Conservation (phyloP, 2,329 filamentous ascomycete genomes). For the Mollisia scopiformis region DNA sequence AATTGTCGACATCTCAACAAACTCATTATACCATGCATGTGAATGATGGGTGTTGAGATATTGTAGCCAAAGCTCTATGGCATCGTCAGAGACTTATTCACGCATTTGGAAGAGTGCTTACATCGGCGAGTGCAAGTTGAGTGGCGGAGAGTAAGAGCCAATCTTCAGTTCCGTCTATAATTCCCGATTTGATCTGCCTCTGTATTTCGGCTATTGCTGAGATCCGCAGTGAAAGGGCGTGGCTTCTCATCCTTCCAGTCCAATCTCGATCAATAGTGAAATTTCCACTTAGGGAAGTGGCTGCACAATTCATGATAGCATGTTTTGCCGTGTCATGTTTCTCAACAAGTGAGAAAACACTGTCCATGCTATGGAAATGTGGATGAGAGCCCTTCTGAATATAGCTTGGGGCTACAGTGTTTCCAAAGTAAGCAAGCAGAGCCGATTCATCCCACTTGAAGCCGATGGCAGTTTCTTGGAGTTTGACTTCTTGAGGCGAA, state of each 20-base stretch:
- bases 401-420: background rate
- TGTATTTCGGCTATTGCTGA: background rate
- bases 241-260: background rate
- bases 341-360: background rate
- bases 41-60: background rate
- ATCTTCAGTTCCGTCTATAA: slow-evolving; percentile 3
- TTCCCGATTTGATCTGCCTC: background rate
- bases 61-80: background rate
- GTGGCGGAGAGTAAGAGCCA: slow-evolving; percentile 4
- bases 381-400: background rate
- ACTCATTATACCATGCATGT: background rate
- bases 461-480: background rate
- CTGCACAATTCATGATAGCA: background rate
- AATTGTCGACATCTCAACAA: slow-evolving; percentile 1
- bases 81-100: background rate
- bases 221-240: background rate
- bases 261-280: background rate
- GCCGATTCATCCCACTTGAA: background rate
- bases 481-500: background rate
- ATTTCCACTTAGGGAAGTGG: background rate
- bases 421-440: background rate
- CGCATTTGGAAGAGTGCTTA: background rate
- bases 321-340: background rate
- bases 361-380: background rate
- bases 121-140: slow-evolving; percentile 4